Evolutionary conservation across 1,284 basidiomycete genomes (phyloP), one percentile per base, ranked within the genome.

Genomic region (Trichosporon sp.): DNA sequence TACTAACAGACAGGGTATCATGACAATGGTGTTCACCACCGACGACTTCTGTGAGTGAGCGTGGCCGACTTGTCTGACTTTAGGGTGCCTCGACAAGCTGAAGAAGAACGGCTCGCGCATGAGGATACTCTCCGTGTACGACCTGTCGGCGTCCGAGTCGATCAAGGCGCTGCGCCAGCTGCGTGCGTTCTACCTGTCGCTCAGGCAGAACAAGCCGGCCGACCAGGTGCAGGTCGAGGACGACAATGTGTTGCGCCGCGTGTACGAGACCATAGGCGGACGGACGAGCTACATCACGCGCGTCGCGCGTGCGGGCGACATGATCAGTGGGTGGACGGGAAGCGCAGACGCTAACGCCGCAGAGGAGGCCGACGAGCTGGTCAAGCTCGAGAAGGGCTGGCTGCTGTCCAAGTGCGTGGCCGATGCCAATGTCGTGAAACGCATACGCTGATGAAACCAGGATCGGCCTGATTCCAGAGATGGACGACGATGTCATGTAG

Each of bases 401-500:
- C 83, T 92, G 34, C 82, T 89, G 47, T 90, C 89, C 75, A 82
- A 82, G 80, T 82, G 62, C 65, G 79, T 73, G 11, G 7, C 5
- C 2, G 7, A 21, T 21, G 47, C 11, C 47, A 51, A 51, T 51
- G 47, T 51, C 21, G 8, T 51, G 47, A 51, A 51, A 25, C 44
- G 11, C 56, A 56, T 32, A 25, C 15, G 23, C 64, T 64, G 21
- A 35, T 23, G 42, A 38, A 44, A 15, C 13, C 67, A 81, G 80
- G 72, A 81, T 92, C 65, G 91, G 91, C 76, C 80, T 85, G 75
- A 87, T 88, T 62, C 87, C 87, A 7, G 91, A 93, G 76, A 89
- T 89, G 77, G 92, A 93, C 78, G 92, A 92, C 83, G 91, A 93
- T 81, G 91, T 93, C 60, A 91, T 92, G 91, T 79, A 58, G 75